Evolutionary conservation across 1,284 basidiomycete species (phyloP), one percentile per base, ranked within the genome.

Genomic region (Hemileccinum hortonii): DNA sequence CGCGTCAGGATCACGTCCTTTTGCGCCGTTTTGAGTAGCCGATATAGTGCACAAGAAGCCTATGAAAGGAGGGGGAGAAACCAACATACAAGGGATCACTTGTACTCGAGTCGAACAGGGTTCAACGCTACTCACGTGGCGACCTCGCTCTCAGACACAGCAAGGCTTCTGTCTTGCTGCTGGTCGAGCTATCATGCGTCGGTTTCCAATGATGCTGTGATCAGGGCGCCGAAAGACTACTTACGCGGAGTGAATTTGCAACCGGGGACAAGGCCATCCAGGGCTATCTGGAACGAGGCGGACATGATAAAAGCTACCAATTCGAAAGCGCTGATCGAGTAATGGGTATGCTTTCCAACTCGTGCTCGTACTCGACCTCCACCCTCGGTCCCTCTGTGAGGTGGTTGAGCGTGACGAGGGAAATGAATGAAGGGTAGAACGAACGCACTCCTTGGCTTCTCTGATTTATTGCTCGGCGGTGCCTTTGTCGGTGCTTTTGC

Each of bases 361-460:
- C 92, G 61, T 87, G 81, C 67, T 95, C 95, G 83, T 97, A 96
- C 73, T 98, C 95, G 70, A 98, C 87, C 69, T 96, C 92, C 69
- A 98, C 87, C 59, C 86, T 81, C 9, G 93, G 87, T 22, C 86
- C 88, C 58, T 79, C 87, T 86, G 68, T 44, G 6, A 57, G 46
- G 29, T 19, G 47, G 32, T 18, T 65, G 38, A 65, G 63, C 37
- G 46, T 56, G 32, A 42, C 11, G 8, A 54, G 49, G 46, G 21
- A 49, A 56, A 37, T n/a, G 47, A 40, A 54, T 35, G 38, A 47
- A 48, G 24, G 40, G 47, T 10, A 43, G 45, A 42, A 43, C 26
- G 18, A 39, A 74, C 81, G 56, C 65, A 83, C 83, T 81, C 67
- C 75, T 84, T 52, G 79, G 80, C 63, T 82, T 84, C 60, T 82